phyloP scores from a whole-genome alignment of 208 protist species.

The Lotmaria passim region DNA sequence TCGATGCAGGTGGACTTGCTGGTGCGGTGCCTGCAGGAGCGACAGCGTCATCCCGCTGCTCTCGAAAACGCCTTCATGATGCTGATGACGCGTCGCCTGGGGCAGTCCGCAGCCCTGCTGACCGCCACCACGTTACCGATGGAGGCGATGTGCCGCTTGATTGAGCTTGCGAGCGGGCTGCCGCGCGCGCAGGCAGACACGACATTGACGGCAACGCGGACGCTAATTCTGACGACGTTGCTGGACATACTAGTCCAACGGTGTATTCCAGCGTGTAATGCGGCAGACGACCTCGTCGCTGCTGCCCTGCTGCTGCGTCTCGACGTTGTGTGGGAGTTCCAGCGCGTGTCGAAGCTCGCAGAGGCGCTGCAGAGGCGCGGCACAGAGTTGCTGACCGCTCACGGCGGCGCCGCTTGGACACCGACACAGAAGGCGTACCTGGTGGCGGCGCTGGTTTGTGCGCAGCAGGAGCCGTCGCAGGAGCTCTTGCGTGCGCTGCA shows the following conservation, averaged over 20 bases:
- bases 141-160: conserved; percentile 16
- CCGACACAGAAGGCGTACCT: conserved; percentile 66
- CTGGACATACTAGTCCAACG: conserved; percentile 41
- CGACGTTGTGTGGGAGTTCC: conserved; percentile 17
- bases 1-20: conserved; percentile 37
- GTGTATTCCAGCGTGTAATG: conserved; percentile 21
- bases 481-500: conserved; percentile 50
- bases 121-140: conserved; percentile 10
- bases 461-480: conserved; percentile 39
- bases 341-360: conserved; percentile 10
- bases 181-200: neutral
- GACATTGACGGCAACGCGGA: conserved; percentile 23
- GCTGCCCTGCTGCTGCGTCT: conserved; percentile 15
- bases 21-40: conserved; percentile 47
- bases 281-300: conserved; percentile 26
- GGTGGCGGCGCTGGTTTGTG: conserved; percentile 76
- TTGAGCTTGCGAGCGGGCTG: conserved; percentile 20
- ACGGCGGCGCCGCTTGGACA: conserved; percentile 17
- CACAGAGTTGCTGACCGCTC: conserved; percentile 8
- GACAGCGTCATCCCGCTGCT: conserved; percentile 19
- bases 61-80: conserved; percentile 65
- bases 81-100: conserved; percentile 69
- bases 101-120: conserved; percentile 32
- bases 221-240: conserved; percentile 43
- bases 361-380: conserved; percentile 18